Conservation (phyloP, 768 basidiomycete species). For the Mycena rebaudengoi region DNA sequence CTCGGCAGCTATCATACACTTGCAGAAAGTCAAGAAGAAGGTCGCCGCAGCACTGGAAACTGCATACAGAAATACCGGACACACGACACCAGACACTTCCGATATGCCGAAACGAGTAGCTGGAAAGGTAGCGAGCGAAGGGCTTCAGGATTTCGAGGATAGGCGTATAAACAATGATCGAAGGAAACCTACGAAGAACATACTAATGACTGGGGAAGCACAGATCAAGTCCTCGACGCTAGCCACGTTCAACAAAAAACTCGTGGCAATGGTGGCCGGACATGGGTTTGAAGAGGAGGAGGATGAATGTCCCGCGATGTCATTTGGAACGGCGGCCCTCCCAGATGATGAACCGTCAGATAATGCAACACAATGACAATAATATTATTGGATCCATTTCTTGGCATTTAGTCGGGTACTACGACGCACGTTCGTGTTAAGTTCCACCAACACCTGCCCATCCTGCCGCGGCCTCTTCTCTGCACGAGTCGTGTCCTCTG, state of each 20-base stretch:
- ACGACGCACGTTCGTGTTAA: too few relatives aligned
- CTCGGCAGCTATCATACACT: slow-evolving; percentile 31
- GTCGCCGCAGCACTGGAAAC: slow-evolving; percentile 13
- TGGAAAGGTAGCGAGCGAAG: neutral
- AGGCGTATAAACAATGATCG: neutral
- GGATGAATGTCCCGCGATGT: slow-evolving; percentile 30
- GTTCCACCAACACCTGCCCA: too few relatives aligned
- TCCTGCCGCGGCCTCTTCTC: too few relatives aligned
- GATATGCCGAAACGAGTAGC: neutral
- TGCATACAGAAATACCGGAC: neutral
- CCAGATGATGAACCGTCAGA: neutral
- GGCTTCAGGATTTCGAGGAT: neutral
- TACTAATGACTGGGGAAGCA: neutral
- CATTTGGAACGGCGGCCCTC: neutral
- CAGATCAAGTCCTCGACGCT: neutral
- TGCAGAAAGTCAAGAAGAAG: slow-evolving; percentile 37
- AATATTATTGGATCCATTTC: too few relatives aligned
- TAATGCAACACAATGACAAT: neutral
- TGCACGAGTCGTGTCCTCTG: too few relatives aligned
- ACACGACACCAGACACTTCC: neutral
- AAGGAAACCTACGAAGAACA: neutral
- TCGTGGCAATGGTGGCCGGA: neutral
- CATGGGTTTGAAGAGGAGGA: slow-evolving; percentile 28
- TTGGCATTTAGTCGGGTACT: too few relatives aligned
- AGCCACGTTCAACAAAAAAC: neutral